These are phyloP conservation scores for Ophiostoma sp. DNA, from an alignment of 2,329 filamentous ascomycete species.

Conservation along the genomic window DNA sequence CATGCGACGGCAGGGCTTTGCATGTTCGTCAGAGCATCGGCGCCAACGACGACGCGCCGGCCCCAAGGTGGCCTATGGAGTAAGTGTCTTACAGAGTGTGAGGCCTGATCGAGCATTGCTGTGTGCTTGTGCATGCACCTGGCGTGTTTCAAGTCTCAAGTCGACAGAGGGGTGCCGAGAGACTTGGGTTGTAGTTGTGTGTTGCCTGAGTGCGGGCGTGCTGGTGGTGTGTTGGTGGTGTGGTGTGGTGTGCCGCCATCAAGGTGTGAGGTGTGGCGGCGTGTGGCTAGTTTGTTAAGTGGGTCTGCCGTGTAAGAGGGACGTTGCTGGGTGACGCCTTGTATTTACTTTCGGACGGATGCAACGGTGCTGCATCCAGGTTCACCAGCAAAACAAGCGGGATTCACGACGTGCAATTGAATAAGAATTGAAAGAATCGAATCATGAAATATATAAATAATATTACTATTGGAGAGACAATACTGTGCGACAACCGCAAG, in stretches of 20 bases:
- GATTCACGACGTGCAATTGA: background rate
- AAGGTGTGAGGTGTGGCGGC: background rate
- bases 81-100: background rate
- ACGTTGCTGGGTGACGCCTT: background rate
- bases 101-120: background rate
- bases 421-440: background rate
- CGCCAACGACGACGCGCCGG: background rate
- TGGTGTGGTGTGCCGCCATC: background rate
- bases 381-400: background rate
- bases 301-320: background rate
- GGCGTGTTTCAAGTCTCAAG: constrained; percentile 4
- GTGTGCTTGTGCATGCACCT: background rate
- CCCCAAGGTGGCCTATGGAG: background rate
- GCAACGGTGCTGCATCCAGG: background rate
- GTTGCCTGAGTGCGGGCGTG: background rate
- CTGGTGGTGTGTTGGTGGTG: background rate
- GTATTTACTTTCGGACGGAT: background rate
- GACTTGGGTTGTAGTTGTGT: background rate
- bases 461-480: too few species aligned
- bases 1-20: background rate
- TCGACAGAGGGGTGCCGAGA: background rate
- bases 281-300: background rate
- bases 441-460: background rate
- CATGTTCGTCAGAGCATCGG: too few species aligned
- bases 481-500: too few species aligned